phyloP scores from a whole-genome alignment of 2,329 filamentous ascomycete genomes.

The Stromatinia cepivora region DNA sequence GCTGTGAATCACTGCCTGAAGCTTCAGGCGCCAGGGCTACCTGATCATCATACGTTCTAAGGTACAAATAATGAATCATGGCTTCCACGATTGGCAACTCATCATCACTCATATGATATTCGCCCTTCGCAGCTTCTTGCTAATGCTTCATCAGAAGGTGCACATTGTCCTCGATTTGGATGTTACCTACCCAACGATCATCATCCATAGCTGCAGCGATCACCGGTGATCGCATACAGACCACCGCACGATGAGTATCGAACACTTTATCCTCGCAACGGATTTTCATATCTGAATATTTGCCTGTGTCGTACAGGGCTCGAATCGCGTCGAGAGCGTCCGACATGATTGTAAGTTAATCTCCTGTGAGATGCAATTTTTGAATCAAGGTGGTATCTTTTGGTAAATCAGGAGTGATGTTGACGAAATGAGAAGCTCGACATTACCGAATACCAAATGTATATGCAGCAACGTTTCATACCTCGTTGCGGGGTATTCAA shows the following conservation, averaged over 20 bases:
- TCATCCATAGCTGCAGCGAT: slow-evolving; percentile 30
- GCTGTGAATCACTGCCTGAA: neutral
- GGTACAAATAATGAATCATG: slow-evolving; percentile 77
- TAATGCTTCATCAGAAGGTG: neutral
- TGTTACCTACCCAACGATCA: slow-evolving; percentile 24
- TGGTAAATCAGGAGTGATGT: no score
- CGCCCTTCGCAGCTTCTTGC: slow-evolving; percentile 12
- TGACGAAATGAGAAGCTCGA: neutral
- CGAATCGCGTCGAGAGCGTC: slow-evolving; percentile 6
- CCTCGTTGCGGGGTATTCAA: neutral
- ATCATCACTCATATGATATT: slow-evolving; percentile 60
- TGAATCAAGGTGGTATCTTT: neutral
- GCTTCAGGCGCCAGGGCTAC: neutral
- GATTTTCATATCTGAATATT: slow-evolving; percentile 32
- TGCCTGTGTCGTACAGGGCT: slow-evolving; percentile 19
- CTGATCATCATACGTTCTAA: slow-evolving; percentile 17
- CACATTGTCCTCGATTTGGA: neutral
- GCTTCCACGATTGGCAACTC: slow-evolving; percentile 70
- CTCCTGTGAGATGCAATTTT: neutral
- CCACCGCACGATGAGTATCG: slow-evolving; percentile 29
- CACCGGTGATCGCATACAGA: slow-evolving; percentile 31
- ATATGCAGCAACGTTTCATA: neutral
- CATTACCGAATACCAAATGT: neutral
- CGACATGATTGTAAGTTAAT: neutral
- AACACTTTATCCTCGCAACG: slow-evolving; percentile 26